Evolutionary conservation across 2,329 filamentous ascomycete genomes (phyloP).

Genomic region (Pochonia chlamydosporia): DNA sequence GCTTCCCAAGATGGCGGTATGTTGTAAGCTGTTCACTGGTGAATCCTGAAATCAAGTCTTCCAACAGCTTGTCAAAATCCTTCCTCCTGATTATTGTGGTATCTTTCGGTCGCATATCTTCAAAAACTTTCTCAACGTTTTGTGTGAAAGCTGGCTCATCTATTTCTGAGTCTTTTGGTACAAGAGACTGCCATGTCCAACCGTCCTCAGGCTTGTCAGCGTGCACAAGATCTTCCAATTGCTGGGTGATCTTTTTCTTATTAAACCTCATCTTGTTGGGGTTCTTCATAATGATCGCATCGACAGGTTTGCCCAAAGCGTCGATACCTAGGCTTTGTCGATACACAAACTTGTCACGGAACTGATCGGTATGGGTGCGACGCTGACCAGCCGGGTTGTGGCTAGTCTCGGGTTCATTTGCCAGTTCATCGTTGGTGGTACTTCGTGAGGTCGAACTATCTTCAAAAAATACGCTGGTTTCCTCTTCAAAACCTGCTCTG

Average conservation of each 20-base stretch:
- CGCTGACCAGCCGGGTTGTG: background rate
- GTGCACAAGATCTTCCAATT: constrained; percentile 14
- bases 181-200: constrained; percentile 25
- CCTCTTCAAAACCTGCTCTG: background rate
- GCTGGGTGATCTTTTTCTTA: constrained; percentile 9
- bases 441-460: background rate
- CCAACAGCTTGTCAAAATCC: constrained; percentile 36
- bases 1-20: constrained; percentile 28
- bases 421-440: background rate
- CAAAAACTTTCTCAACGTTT: constrained; percentile 39
- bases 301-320: constrained; percentile 30
- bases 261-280: constrained; percentile 22
- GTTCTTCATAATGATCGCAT: constrained; percentile 42
- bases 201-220: constrained; percentile 6
- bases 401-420: background rate
- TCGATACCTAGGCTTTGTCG: constrained; percentile 23
- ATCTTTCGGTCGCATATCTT: constrained; percentile 39
- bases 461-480: background rate
- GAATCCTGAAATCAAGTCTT: constrained; percentile 38
- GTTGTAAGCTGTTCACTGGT: constrained; percentile 36
- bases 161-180: constrained; percentile 18
- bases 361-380: background rate
- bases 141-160: constrained; percentile 18
- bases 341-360: constrained; percentile 21
- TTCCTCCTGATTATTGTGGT: constrained; percentile 29